Percentiles rank a stretch among this genome's conserved stretches.
Evolutionary conservation across 352 stramenopile species (phyloP).

Genomic region (Elongisporangium undulatum): DNA sequence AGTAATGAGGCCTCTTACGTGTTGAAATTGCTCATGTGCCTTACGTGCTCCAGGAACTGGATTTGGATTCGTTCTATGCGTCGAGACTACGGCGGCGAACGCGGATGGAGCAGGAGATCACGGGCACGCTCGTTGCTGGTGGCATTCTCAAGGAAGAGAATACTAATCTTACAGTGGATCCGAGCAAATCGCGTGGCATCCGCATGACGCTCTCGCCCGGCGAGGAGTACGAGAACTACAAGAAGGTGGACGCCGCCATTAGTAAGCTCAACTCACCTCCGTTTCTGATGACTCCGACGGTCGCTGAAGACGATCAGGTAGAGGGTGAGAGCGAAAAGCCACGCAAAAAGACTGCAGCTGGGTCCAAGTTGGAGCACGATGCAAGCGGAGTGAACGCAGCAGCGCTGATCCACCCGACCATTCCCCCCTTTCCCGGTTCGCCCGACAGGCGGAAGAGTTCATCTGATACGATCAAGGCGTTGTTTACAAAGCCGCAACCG

Average conservation of each 20-base stretch:
- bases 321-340: slow-evolving; percentile 12
- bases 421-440: no score
- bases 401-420: neutral
- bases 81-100: slow-evolving; percentile 44
- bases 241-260: slow-evolving; percentile 47
- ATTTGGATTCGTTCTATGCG: slow-evolving; percentile 55
- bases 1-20: neutral
- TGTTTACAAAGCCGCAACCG: slow-evolving; percentile 14
- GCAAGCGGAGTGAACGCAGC: slow-evolving; percentile 6
- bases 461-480: neutral
- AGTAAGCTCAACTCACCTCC: slow-evolving; percentile 7
- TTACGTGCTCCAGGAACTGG: slow-evolving; percentile 29
- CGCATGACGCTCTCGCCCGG: slow-evolving; percentile 62
- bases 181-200: slow-evolving; percentile 37
- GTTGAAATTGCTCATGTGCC: neutral
- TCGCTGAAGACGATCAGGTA: slow-evolving; percentile 21
- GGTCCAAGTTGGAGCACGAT: slow-evolving; percentile 7
- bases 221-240: slow-evolving; percentile 70
- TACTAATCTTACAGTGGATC: slow-evolving; percentile 18
- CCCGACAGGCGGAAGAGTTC: neutral
- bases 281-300: slow-evolving; percentile 14
- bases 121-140: slow-evolving; percentile 26
- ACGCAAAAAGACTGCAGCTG: neutral
- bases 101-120: slow-evolving; percentile 50
- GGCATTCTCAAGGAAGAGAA: slow-evolving; percentile 19